These are phyloP conservation scores for Staphylotrichum tortipilum DNA, from an alignment of 495 filamentous ascomycete species.

Conservation along the genomic window DNA sequence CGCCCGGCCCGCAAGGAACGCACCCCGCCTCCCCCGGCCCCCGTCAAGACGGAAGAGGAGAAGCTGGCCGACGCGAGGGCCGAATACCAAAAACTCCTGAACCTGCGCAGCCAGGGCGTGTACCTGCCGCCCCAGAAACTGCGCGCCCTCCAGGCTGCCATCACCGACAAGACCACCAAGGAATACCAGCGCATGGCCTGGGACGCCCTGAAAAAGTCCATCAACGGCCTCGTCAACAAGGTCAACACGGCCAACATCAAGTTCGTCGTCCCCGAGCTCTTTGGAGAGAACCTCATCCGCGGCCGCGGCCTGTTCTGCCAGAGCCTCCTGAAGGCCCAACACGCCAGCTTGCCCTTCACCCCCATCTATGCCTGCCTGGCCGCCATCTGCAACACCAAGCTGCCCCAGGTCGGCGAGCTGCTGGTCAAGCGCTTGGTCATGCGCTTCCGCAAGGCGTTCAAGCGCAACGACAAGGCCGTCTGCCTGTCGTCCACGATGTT, in stretches of 20 bases:
- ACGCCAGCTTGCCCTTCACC: conserved; percentile 92
- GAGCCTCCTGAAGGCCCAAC: conserved; percentile 94
- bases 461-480: conserved; percentile 92
- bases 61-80: conserved; percentile 73
- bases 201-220: conserved; percentile 97
- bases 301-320: conserved; percentile 89
- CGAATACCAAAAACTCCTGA: conserved; percentile 84
- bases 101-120: conserved; percentile 84
- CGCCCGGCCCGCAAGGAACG: conserved; percentile 28
- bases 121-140: conserved; percentile 92
- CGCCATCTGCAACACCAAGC: conserved; percentile 94
- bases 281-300: conserved; percentile 85
- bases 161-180: conserved; percentile 91
- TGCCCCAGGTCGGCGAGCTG: conserved; percentile 88
- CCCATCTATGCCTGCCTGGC: conserved; percentile 91
- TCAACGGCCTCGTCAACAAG: conserved; percentile 98
- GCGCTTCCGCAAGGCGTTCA: conserved; percentile 93
- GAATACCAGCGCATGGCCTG: conserved; percentile 99
- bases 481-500: conserved; percentile 87
- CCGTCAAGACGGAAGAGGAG: conserved; percentile 64
- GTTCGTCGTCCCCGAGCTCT: conserved; percentile 88
- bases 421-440: conserved; percentile 77
- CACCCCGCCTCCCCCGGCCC: conserved; percentile 43
- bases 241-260: conserved; percentile 97
- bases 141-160: conserved; percentile 86